phyloP scores from a whole-genome alignment of 805 yeast species.

The Ogataea polymorpha region DNA sequence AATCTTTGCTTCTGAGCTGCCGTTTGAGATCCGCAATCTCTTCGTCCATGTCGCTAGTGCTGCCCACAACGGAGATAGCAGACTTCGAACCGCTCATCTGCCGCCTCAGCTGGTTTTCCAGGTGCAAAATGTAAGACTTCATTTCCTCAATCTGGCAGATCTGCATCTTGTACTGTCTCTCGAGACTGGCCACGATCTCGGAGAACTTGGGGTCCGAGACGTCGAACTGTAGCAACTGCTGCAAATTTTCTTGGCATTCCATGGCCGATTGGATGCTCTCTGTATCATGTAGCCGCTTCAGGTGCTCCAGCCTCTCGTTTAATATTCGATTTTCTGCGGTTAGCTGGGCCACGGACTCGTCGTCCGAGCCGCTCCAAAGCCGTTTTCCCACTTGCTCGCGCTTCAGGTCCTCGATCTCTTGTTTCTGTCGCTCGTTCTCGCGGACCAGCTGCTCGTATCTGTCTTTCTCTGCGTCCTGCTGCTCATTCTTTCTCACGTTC shows the following conservation, averaged over 20 bases:
- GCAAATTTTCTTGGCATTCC: slow-evolving; percentile 56
- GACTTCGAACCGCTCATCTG: slow-evolving; percentile 18
- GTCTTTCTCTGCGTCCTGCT: slow-evolving; percentile 40
- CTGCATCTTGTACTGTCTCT: slow-evolving; percentile 45
- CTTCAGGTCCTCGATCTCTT: slow-evolving; percentile 45
- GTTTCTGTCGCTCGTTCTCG: slow-evolving; percentile 60
- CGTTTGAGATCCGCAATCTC: slow-evolving; percentile 65
- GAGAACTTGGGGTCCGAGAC: slow-evolving; percentile 32
- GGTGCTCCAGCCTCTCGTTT: slow-evolving; percentile 66
- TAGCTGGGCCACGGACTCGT: slow-evolving; percentile 38
- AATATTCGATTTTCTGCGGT: slow-evolving; percentile 61
- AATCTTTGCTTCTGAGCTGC: slow-evolving; percentile 67
- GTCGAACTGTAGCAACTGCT: slow-evolving; percentile 50
- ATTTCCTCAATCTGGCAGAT: slow-evolving; percentile 55
- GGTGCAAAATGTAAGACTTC: slow-evolving; percentile 54
- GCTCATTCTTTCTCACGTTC: slow-evolving; percentile 55
- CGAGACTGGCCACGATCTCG: slow-evolving; percentile 45
- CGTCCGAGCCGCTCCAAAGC: slow-evolving; percentile 3
- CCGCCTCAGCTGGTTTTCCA: slow-evolving; percentile 57
- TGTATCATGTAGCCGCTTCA: slow-evolving; percentile 56
- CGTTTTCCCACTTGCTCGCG: slow-evolving; percentile 5
- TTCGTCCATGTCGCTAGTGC: slow-evolving; percentile 51
- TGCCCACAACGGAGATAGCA: slow-evolving; percentile 1
- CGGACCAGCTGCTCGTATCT: slow-evolving; percentile 50
- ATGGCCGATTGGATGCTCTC: slow-evolving; percentile 38